Conservation (phyloP, 768 basidiomycete species). For the Antrodiella citrinella region DNA sequence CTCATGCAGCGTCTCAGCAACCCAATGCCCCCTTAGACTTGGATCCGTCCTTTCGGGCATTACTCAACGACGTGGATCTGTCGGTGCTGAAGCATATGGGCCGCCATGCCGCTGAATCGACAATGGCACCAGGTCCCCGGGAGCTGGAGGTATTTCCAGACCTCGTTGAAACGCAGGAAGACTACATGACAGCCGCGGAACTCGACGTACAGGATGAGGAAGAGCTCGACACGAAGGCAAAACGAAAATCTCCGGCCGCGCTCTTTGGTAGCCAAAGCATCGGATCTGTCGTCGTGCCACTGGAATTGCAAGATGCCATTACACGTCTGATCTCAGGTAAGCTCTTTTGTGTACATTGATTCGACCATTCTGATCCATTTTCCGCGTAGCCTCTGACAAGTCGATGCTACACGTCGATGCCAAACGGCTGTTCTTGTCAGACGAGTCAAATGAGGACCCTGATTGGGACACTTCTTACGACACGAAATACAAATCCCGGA, state of each 20-base stretch:
- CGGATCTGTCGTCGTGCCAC: slow-evolving; percentile 64
- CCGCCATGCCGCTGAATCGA: slow-evolving; percentile 1
- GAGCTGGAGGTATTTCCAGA: slow-evolving; percentile 49
- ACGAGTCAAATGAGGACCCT: slow-evolving; percentile 23
- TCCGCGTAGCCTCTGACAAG: slow-evolving; percentile 51
- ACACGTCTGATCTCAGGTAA: slow-evolving; percentile 59
- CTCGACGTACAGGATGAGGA: slow-evolving; percentile 28
- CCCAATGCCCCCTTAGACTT: slow-evolving; percentile 57
- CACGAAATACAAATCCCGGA: slow-evolving; percentile 49
- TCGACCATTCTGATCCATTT: too few relatives aligned
- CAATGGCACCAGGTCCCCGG: slow-evolving; percentile 23
- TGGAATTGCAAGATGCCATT: slow-evolving; percentile 63
- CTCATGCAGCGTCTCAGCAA: slow-evolving; percentile 21
- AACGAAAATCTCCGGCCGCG: slow-evolving; percentile 73
- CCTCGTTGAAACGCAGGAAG: slow-evolving; percentile 15
- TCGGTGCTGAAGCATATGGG: slow-evolving; percentile 36
- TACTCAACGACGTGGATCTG: slow-evolving; percentile 63
- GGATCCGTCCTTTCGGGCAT: slow-evolving; percentile 54
- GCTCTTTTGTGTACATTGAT: too few relatives aligned
- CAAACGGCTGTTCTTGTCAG: slow-evolving; percentile 49
- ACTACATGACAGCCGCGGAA: slow-evolving; percentile 23
- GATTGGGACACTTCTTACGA: slow-evolving; percentile 54
- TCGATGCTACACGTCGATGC: slow-evolving; percentile 59
- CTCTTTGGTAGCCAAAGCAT: slow-evolving; percentile 67
- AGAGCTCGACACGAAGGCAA: slow-evolving; percentile 26